Base-by-base conservation (phyloP, 2,329 filamentous ascomycete genomes). In the Aureobasidium sp. region DNA sequence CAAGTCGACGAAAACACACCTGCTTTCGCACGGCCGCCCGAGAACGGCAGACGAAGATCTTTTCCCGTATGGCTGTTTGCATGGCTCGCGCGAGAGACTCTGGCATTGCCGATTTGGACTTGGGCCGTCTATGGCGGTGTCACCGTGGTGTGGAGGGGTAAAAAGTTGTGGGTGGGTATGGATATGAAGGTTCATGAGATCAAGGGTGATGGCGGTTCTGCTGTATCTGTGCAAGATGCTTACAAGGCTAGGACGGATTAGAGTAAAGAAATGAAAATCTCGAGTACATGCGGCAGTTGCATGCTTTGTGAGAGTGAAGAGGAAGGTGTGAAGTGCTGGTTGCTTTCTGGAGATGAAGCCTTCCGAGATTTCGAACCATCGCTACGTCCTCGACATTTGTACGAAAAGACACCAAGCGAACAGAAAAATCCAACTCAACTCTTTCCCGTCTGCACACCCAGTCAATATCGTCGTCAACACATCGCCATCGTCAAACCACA, bases 71-170 rank as follows among this genome's bases (percentile, higher is more conserved):
- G 91, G 89, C 70, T 94, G 4, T 72, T 81, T 6, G 89, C 92
- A 0, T 99, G 95, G 94, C 68, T 96, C 0, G 91, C 89, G 0
- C 81, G 94, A 35, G 94, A 99, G 75, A 66, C 84, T 0, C 78
- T 97, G 9, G 92, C 94, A 0, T 78, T 96, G 49, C 92, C 92
- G 0, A 88, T 99, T 63, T 99, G 94, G 94, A 77, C 85, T 0
- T 91, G 88, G 84, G 94, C 94, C 0, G 89, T 97, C 22, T 84
- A 90, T 67, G 87, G 93, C n/a, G 94, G 94, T 0, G 85, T 88
- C 1, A 93, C 86, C 0, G 90, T 99, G 0, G 84, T 84, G 58
- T 99, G 94, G 95, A 80, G 94, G 61, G 93, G 92, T 0, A 87
- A 86, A 69, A 82, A 79, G 31, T 97, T 97, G 72, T 84, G 83